phyloP scores from a whole-genome alignment of 192 early-diverging fungal genomes.

The Neocallimastix lanati region DNA sequence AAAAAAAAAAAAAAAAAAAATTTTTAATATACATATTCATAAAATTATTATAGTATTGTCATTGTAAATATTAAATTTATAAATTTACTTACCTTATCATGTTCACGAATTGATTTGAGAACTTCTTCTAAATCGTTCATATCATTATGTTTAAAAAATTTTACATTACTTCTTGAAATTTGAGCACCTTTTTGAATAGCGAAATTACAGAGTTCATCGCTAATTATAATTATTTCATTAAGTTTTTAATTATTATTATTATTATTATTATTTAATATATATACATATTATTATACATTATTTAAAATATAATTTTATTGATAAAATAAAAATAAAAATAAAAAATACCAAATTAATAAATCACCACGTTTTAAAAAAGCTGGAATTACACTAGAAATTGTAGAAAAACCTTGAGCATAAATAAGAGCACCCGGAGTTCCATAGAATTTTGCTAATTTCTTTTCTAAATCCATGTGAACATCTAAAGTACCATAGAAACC shows the following conservation, averaged over 20 bases:
- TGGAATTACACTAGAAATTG: conserved; percentile 78
- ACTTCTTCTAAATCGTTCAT: conserved; percentile 83
- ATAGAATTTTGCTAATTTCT: conserved; percentile 62
- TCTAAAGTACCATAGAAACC: conserved; percentile 91
- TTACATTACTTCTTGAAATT: conserved; percentile 76
- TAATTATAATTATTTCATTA: no score
- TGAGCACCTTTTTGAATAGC: conserved; percentile 73
- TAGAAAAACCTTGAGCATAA: conserved; percentile 89
- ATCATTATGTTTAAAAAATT: conserved; percentile 92
- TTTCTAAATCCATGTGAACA: conserved; percentile 87
- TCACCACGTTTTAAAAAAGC: conserved; percentile 95
- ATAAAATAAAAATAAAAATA: no score
- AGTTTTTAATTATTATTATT: no score
- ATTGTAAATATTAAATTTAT: no score
- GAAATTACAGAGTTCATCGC: conserved; percentile 78
- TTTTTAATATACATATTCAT: no score
- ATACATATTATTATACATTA: no score
- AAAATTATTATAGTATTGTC: no score
- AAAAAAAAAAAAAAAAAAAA: no score
- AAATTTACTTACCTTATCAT: conserved; percentile 1
- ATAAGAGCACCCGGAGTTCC: conserved; percentile 73
- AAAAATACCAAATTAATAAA: conserved; percentile 53
- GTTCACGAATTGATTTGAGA: conserved; percentile 13
- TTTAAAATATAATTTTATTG: no score
- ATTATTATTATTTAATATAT: no score